Conservation (phyloP, 331 rosid species). For the Telfairia occidentalis region DNA sequence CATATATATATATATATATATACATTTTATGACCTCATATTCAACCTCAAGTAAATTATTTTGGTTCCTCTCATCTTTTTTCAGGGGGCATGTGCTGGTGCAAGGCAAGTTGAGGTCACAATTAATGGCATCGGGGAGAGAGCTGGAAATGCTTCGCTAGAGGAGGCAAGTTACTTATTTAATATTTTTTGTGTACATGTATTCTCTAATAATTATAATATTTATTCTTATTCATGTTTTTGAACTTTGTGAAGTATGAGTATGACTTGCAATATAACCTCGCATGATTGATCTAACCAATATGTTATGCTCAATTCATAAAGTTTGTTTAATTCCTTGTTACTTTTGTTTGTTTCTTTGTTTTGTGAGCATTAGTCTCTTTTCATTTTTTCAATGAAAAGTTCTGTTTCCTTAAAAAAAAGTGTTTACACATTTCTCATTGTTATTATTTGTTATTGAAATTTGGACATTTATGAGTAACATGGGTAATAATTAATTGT, state of each 20-base stretch:
- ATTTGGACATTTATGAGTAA: background rate
- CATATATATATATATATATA: too few species aligned
- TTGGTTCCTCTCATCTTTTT: conserved; percentile 17
- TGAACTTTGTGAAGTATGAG: background rate
- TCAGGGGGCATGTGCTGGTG: conserved; percentile 95
- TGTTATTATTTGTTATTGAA: background rate
- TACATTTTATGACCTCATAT: background rate
- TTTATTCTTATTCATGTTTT: background rate
- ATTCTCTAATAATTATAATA: background rate
- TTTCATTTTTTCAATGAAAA: too few species aligned
- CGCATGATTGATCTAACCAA: background rate
- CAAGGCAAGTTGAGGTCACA: conserved; percentile 93
- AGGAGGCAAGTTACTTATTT: conserved; percentile 46
- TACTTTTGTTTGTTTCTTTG: too few species aligned
- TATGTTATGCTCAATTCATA: background rate
- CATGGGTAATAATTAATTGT: background rate
- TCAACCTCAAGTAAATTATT: background rate
- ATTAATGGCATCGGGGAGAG: conserved; percentile 97
- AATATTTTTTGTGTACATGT: background rate
- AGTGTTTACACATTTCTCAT: too few species aligned
- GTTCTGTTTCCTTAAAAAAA: too few species aligned
- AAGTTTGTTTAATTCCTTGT: too few species aligned
- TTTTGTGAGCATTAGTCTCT: too few species aligned
- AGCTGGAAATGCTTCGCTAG: conserved; percentile 96
- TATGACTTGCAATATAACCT: background rate